phyloP scores from a whole-genome alignment of 176 grass and related monocot species.

The Oropetium thomaeum region DNA sequence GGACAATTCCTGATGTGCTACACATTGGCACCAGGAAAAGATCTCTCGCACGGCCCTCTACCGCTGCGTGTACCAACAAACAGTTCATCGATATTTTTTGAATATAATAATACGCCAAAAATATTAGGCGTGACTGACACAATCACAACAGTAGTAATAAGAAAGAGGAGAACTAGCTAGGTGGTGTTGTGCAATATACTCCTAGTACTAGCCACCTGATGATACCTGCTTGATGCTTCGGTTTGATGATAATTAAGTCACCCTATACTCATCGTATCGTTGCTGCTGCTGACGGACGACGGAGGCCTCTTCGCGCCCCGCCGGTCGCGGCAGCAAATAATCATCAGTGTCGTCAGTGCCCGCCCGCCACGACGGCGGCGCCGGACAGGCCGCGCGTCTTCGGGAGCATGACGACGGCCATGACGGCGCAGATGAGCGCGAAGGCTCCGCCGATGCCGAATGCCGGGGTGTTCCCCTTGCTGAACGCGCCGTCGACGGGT shows the following conservation, averaged over 20 bases:
- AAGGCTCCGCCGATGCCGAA: constrained; percentile 40
- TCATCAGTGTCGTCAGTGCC: too few relatives aligned
- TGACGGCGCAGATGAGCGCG: constrained; percentile 35
- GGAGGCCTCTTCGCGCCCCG: too few relatives aligned
- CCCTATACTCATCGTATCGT: too few relatives aligned
- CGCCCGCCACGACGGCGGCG: constrained; percentile 17
- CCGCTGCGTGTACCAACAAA: background rate
- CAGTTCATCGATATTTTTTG: too few relatives aligned
- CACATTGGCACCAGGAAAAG: constrained; percentile 6
- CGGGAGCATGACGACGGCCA: constrained; percentile 33
- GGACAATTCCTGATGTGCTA: background rate
- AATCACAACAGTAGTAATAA: background rate
- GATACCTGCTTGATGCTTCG: too few relatives aligned
- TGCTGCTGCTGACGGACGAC: too few relatives aligned
- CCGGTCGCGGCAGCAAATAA: background rate
- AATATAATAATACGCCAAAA: background rate
- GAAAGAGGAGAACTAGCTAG: too few relatives aligned
- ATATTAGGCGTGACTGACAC: background rate
- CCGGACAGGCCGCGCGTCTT: constrained; percentile 35
- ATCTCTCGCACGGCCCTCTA: background rate
- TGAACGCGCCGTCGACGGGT: constrained; percentile 40
- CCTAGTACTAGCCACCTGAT: too few relatives aligned
- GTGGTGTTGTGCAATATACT: too few relatives aligned
- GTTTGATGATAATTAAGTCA: too few relatives aligned
- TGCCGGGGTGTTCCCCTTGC: constrained; percentile 49